phyloP scores from a whole-genome alignment of 2,329 filamentous ascomycete species.

The Celoporthe dispersa region DNA sequence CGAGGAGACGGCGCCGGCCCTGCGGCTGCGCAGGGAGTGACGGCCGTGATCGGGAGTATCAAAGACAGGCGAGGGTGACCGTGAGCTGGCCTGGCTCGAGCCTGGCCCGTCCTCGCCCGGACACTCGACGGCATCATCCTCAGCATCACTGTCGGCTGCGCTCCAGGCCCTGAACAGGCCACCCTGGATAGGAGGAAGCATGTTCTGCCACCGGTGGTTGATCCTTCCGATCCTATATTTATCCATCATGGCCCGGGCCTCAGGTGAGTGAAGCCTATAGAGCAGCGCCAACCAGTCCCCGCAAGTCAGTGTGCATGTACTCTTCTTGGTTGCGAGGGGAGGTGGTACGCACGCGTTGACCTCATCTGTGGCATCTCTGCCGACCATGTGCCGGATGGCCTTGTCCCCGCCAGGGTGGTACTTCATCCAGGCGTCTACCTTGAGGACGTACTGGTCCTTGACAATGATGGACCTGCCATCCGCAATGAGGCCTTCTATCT shows the following conservation, averaged over 20 bases:
- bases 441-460: conserved; percentile 78
- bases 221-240: conserved; percentile 83
- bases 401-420: conserved; percentile 94
- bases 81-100: conserved; percentile 29
- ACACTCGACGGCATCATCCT: conserved; percentile 31
- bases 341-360: conserved; percentile 74
- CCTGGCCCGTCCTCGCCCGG: conserved; percentile 28
- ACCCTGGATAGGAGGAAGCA: conserved; percentile 88
- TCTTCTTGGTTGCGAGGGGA: neutral
- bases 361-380: conserved; percentile 92
- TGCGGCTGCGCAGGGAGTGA: conserved; percentile 44
- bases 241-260: conserved; percentile 76
- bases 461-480: conserved; percentile 81
- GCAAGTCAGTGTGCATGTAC: conserved; percentile 14
- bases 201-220: conserved; percentile 83
- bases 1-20: conserved; percentile 36
- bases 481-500: conserved; percentile 83
- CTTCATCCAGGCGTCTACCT: conserved; percentile 83
- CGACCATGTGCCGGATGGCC: conserved; percentile 90
- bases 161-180: conserved; percentile 67
- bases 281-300: neutral
- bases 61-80: conserved; percentile 61
- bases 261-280: conserved; percentile 78
- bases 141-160: conserved; percentile 41
- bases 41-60: conserved; percentile 40